Conservation (phyloP, 768 basidiomycete genomes). For the Bullera alba region DNA sequence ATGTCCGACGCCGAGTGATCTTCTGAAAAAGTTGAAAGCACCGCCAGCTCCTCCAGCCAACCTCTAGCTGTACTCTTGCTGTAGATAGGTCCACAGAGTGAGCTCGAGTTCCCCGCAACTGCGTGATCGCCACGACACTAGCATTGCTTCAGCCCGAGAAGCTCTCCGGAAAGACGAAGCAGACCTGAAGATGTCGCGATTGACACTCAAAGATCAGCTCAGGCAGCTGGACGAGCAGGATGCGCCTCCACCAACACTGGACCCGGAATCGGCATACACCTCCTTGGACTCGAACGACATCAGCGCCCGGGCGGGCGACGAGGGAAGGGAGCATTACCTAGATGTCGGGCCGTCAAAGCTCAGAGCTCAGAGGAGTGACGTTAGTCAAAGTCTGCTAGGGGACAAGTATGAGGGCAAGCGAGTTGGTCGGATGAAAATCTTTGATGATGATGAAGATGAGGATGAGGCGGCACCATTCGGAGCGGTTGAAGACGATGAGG, state of each 20-base stretch:
- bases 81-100: too few species aligned
- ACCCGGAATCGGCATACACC: conserved; percentile 62
- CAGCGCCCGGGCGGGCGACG: conserved; percentile 36
- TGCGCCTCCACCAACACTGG: conserved; percentile 55
- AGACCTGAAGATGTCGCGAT: not conserved
- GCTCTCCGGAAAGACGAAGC: too few species aligned
- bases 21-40: too few species aligned
- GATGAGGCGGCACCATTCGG: conserved; percentile 45
- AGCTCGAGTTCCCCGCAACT: too few species aligned
- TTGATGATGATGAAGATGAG: conserved; percentile 39
- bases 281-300: conserved; percentile 50
- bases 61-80: too few species aligned
- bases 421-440: conserved; percentile 55
- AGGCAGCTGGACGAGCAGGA: conserved; percentile 67
- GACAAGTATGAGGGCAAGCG: conserved; percentile 71
- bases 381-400: conserved; percentile 51
- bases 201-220: conserved; percentile 59
- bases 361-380: conserved; percentile 56
- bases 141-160: too few species aligned
- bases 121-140: too few species aligned
- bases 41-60: too few species aligned
- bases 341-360: conserved; percentile 76
- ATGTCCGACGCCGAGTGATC: too few species aligned
- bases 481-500: conserved; percentile 45
- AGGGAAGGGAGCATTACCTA: conserved; percentile 68